phyloP scores from a whole-genome alignment of 1,284 basidiomycete genomes.

The Ceraceosorus bombacis region DNA sequence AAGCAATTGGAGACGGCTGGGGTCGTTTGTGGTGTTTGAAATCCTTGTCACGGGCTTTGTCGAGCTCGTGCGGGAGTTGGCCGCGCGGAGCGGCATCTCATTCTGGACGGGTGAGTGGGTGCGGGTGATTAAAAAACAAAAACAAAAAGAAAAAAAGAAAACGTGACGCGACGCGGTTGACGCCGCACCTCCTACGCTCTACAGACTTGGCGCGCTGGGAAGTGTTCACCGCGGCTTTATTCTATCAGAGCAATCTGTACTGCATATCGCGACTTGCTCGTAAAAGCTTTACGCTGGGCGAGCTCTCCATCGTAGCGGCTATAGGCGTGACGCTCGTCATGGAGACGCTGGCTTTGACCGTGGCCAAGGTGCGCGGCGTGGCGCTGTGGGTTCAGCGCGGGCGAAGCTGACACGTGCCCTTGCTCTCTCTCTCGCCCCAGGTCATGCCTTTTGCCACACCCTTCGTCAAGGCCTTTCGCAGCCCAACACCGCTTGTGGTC shows the following conservation, averaged over 20 bases:
- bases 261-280: slow-evolving; percentile 80
- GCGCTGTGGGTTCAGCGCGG: no score
- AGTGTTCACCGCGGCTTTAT: slow-evolving; percentile 64
- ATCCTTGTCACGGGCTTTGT: slow-evolving; percentile 41
- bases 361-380: slow-evolving; percentile 22
- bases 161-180: no score
- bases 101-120: slow-evolving; percentile 31
- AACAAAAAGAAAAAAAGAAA: no score
- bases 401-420: not conserved
- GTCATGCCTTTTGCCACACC: slow-evolving; percentile 56
- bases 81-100: slow-evolving; percentile 36
- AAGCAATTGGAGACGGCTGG: slow-evolving; percentile 45
- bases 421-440: slow-evolving; percentile 3
- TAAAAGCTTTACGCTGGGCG: slow-evolving; percentile 87
- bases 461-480: slow-evolving; percentile 83
- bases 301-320: slow-evolving; percentile 77
- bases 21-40: slow-evolving; percentile 48
- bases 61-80: slow-evolving; percentile 34
- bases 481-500: slow-evolving; percentile 82
- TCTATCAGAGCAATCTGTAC: slow-evolving; percentile 88
- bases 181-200: not conserved
- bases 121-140: slow-evolving; percentile 24
- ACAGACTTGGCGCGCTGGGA: slow-evolving; percentile 53
- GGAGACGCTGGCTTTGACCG: slow-evolving; percentile 54
- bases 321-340: slow-evolving; percentile 78